phyloP scores from a whole-genome alignment of 1,139 yeast genomes.

The Suhomyces choctaworum region DNA sequence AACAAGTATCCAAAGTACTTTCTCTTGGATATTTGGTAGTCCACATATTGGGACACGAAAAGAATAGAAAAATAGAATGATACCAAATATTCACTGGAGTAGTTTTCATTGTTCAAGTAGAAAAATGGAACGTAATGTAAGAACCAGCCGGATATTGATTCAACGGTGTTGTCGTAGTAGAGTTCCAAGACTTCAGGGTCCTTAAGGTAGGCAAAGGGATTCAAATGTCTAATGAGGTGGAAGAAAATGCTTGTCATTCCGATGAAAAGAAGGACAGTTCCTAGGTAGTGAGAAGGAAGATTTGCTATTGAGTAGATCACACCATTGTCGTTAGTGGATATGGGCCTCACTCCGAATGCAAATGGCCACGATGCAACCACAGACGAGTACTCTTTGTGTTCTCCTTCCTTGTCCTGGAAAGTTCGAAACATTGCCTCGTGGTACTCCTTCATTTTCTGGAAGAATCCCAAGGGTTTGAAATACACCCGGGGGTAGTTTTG shows the following conservation, averaged over 20 bases:
- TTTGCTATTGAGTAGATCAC: conserved; percentile 42
- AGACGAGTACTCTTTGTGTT: conserved; percentile 8
- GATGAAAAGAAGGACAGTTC: conserved; percentile 24
- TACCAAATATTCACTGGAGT: conserved; percentile 43
- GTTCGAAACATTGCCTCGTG: conserved; percentile 37
- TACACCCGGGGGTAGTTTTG: conserved; percentile 31
- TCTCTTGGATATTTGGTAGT: conserved; percentile 29
- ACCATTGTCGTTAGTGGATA: conserved; percentile 31
- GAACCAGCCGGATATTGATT: conserved; percentile 35
- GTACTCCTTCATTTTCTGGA: conserved; percentile 33
- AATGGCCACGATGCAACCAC: conserved; percentile 43
- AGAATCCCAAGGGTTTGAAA: conserved; percentile 21
- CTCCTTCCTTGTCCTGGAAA: conserved; percentile 29
- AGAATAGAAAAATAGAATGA: conserved; percentile 38
- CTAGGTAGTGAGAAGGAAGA: conserved; percentile 32
- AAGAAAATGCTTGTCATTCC: conserved; percentile 23
- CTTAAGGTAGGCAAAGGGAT: conserved; percentile 31
- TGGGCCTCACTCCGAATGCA: conserved; percentile 27
- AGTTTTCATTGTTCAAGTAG: conserved; percentile 33
- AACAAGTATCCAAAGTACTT: conserved; percentile 20
- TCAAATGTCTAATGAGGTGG: conserved; percentile 26
- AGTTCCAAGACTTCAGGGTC: conserved; percentile 16
- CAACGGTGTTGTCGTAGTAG: conserved; percentile 28
- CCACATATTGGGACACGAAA: conserved; percentile 31
- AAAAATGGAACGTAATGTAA: conserved; percentile 41